Conservation (phyloP, 768 basidiomycete species). For the Pulveroboletus sp. region DNA sequence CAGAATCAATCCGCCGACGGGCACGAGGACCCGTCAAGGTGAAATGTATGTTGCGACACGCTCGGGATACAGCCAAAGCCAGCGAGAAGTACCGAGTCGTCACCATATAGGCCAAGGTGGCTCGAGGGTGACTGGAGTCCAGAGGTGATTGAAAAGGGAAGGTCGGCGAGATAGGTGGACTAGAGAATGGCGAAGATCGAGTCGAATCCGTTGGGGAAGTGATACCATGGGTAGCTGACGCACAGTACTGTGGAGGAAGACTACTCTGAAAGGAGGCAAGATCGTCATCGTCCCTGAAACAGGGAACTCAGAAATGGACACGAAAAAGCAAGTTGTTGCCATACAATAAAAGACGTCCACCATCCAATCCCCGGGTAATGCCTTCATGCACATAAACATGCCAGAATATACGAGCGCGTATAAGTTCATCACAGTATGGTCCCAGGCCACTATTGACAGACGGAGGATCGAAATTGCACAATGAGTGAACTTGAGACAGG, state of each 20-base stretch:
- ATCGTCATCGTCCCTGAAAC: conserved; percentile 66
- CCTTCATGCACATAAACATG: conserved; percentile 86
- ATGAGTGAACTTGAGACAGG: conserved; percentile 72
- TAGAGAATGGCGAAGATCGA: conserved; percentile 29
- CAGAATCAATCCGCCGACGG: conserved; percentile 47
- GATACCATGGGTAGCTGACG: conserved; percentile 23
- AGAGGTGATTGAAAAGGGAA: conserved; percentile 23
- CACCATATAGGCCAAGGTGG: conserved; percentile 45
- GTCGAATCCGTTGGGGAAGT: conserved; percentile 34
- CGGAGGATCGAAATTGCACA: conserved; percentile 54
- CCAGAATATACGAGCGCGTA: conserved; percentile 83
- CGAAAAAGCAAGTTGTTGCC: conserved; percentile 22
- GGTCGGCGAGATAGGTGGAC: conserved; percentile 19
- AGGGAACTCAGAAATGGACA: conserved; percentile 1
- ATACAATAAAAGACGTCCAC: conserved; percentile 80
- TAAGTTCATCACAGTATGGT: conserved; percentile 52
- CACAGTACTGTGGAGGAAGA: conserved; percentile 40
- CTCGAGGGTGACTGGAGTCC: conserved; percentile 27
- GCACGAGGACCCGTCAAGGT: conserved; percentile 78
- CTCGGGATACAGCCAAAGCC: conserved; percentile 68
- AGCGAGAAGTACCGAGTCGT: conserved; percentile 59
- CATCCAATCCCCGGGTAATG: conserved; percentile 72
- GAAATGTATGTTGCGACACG: conserved; percentile 74
- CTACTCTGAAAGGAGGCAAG: conserved; percentile 65
- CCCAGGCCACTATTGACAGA: conserved; percentile 47